Evolutionary conservation across 352 stramenopile genomes (phyloP), one percentile per base, ranked within the genome.

Genomic region (Phytophthora pseudosyringae): DNA sequence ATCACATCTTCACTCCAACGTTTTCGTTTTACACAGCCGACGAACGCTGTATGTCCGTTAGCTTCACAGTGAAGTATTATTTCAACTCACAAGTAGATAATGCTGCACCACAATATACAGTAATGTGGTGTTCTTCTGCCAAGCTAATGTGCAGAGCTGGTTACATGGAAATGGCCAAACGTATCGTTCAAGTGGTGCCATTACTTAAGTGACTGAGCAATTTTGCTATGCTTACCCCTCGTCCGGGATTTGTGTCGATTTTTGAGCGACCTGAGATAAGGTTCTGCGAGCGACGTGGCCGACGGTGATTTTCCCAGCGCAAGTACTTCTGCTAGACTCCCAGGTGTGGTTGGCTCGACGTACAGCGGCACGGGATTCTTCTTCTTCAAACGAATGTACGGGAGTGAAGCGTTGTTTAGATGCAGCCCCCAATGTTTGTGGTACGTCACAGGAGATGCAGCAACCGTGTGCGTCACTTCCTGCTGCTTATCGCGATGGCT

Each of bases 221-320:
- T 65, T 12, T 39, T 47, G 46, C 32, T 60, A 44, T 41, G 15
- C 12, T 49, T 69, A 21, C 41, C 35, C n/a, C 12, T 64, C 31
- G 25, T 8, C 13, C 63, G 32, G 16, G 31, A 40, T 49, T 72
- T 67, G 26, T 59, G 62, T 67, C 86, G 76, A 48, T 85, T 82
- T 73, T 92, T 94, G 62, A 91, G 83, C 50, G 89, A 81, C 65
- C 87, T 87, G 10, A 92, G 69, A 41, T 94, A 94, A 50, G 83
- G 80, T 10, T 81, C 79, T 43, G 81, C 68, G 16, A 75, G 21
- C 0, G 66, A 63, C 26, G 61, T 59, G 5, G 62, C 64, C 8
- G 28, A 41, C 10, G 55, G 25, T 28, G 39, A 39, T 25, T 57
- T 67, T 13, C 28, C 33, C 31, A 59, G 9, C 12, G 41, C 13